These are phyloP conservation scores for Austroboletus festivus DNA, from an alignment of 768 basidiomycete species.

Conservation along the genomic window DNA sequence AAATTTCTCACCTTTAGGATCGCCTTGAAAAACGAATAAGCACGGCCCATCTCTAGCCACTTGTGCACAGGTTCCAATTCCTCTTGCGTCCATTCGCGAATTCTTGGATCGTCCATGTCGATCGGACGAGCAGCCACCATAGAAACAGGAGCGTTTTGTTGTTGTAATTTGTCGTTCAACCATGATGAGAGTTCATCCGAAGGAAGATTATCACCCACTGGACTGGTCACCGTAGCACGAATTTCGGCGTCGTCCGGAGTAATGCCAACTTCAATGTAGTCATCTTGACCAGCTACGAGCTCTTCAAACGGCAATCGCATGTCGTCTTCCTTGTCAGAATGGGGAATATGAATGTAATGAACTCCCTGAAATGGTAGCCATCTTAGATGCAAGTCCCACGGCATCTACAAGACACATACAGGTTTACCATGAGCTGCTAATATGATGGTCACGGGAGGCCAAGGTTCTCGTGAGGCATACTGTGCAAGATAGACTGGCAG, in stretches of 20 bases:
- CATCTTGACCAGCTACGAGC: conserved; percentile 19
- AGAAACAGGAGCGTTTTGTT: conserved; percentile 16
- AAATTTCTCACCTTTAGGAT: conserved; percentile 23
- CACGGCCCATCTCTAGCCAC: conserved; percentile 38
- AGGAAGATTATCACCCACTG: conserved; percentile 24
- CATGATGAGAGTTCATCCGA: conserved; percentile 34
- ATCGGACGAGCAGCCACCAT: conserved; percentile 20
- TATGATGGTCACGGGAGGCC: conserved; percentile 29
- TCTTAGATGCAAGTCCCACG: neutral
- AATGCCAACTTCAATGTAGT: conserved; percentile 17
- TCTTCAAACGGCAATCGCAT: conserved; percentile 24
- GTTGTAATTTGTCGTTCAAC: conserved; percentile 28
- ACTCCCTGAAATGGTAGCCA: conserved; percentile 14
- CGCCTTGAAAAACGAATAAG: conserved; percentile 25
- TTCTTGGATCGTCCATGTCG: conserved; percentile 35
- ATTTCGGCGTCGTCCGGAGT: conserved; percentile 17
- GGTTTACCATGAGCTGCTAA: conserved; percentile 25
- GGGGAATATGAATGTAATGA: conserved; percentile 28
- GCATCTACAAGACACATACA: conserved; percentile 12
- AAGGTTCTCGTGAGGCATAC: conserved; percentile 37
- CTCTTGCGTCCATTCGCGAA: conserved; percentile 39
- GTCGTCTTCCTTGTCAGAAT: conserved; percentile 13
- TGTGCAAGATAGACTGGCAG: conserved; percentile 61
- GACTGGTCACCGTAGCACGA: conserved; percentile 16
- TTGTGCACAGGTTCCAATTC: conserved; percentile 33